A percentile compares a stretch with the other conserved stretches of the same genome.
Conservation (phyloP, 176 grass and related monocot genomes). For the Oryza meyeriana region DNA sequence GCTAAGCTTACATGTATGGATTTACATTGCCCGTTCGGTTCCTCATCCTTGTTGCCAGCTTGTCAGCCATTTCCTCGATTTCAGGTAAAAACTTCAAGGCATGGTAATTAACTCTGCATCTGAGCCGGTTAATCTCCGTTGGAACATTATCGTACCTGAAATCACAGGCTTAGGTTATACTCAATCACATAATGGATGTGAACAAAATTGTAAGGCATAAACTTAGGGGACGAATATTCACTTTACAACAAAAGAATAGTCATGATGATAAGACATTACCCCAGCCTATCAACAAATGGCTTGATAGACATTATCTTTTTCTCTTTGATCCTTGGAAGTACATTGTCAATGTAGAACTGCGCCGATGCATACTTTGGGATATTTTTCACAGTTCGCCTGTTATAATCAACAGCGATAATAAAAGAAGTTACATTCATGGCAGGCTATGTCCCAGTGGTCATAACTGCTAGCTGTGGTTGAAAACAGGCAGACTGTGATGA, state of each 20-base stretch:
- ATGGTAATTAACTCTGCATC: conserved; percentile 98
- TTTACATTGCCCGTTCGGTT: conserved; percentile 76
- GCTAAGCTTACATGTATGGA: conserved; percentile 75
- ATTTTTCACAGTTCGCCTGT: conserved; percentile 92
- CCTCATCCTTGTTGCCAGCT: conserved; percentile 82
- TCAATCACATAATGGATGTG: not conserved
- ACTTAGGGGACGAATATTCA: not conserved
- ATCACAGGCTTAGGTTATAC: conserved; percentile 15
- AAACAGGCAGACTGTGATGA: not conserved
- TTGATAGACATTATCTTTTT: conserved; percentile 99
- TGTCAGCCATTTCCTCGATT: conserved; percentile 97
- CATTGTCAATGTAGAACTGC: conserved; percentile 97
- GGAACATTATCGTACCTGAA: conserved; percentile 99
- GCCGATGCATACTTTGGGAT: conserved; percentile 96
- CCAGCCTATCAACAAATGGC: conserved; percentile 93
- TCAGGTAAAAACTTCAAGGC: conserved; percentile 96
- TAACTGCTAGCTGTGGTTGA: not conserved
- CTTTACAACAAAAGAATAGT: not conserved
- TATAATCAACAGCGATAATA: conserved; percentile 17
- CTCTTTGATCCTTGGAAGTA: conserved; percentile 97
- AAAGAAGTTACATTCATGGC: not conserved
- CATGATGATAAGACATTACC: conserved; percentile 54
- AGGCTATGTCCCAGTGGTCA: not conserved
- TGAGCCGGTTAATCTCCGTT: conserved; percentile 89
- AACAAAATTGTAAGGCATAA: not conserved